Evolutionary conservation across 192 early-diverging fungal species (phyloP), one percentile per base, ranked within the genome.

Genomic region (Coemansia nantahalensis): DNA sequence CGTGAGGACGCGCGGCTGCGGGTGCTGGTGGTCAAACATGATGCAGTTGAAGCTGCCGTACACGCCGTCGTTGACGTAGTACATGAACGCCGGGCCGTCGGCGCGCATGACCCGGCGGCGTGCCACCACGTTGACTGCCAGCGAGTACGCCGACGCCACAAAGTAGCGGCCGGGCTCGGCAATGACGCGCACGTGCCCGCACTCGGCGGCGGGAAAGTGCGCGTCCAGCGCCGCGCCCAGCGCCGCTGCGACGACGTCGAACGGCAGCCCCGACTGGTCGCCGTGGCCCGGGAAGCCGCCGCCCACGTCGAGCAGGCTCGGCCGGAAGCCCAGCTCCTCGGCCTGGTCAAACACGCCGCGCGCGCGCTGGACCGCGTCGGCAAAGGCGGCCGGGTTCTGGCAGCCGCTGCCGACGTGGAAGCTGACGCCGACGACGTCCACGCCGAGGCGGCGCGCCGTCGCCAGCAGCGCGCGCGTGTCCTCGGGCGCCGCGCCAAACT

Each of bases 41-140:
- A 97, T 87, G 78, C 94, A 94, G 82, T 99, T 99, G 83, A 99
- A 97, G 66, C 85, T 85, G 42, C 92, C 95, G 62, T 99, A 99
- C 79, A 95, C 86, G 43, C 97, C 97, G 62, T 99, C 97, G 66
- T 99, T 99, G 70, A 99, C 86, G 77, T 99, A 99, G 79, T 99
- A 83, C 79, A 84, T 82, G 46, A 70, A 85, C 33, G 71, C 53
- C 22, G 60, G 55, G 41, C 49, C 47, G 22, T 78, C 77, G 51
- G 81, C 78, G 36, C 79, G 47, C n/a, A 56, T 59, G 1, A 89
- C 80, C 23, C 85, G 85, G 51, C 97, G 86, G 38, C 95, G 90
- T 7, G 93, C 92, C 64, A 93, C 84, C 31, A 99, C 82, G 60
- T 95, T 91, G 30, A 92, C 90, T 3, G 92, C 95, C 30, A 99